These are phyloP conservation scores for Phyllostachys edulis DNA, from an alignment of 176 grass and related monocot genomes.

Conservation along the genomic window DNA sequence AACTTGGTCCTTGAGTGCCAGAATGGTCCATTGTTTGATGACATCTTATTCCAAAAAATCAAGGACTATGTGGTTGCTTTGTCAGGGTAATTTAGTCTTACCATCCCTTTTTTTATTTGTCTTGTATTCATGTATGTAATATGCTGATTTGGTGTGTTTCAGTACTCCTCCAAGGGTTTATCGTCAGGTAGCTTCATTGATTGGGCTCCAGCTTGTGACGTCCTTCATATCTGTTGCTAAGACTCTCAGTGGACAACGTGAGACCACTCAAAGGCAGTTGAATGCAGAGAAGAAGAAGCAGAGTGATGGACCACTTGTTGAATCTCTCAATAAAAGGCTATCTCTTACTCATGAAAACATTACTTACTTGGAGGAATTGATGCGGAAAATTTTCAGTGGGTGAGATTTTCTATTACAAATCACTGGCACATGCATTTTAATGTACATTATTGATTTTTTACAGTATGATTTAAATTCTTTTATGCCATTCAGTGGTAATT, in stretches of 20 bases:
- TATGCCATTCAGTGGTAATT: not conserved
- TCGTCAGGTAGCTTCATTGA: constrained; percentile 78
- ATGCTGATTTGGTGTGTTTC: constrained; percentile 35
- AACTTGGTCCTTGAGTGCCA: constrained; percentile 85
- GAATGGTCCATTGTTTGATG: constrained; percentile 90
- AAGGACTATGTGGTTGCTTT: constrained; percentile 83
- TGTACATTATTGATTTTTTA: not conserved
- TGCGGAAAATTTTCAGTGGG: constrained; percentile 93
- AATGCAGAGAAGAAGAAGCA: constrained; percentile 93
- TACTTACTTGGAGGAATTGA: constrained; percentile 76
- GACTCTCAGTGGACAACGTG: constrained; percentile 81
- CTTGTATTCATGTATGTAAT: constrained; percentile 29
- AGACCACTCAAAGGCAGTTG: constrained; percentile 94
- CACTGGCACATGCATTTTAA: not conserved
- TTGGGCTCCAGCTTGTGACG: constrained; percentile 92
- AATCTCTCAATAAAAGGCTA: constrained; percentile 87
- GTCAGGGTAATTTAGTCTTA: constrained; percentile 65
- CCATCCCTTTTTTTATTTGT: not conserved
- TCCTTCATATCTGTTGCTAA: constrained; percentile 92
- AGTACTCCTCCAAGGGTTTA: constrained; percentile 95
- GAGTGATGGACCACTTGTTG: constrained; percentile 78
- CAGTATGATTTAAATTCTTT: not conserved
- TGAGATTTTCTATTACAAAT: constrained; percentile 44
- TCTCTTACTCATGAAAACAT: constrained; percentile 84
- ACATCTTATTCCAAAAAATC: constrained; percentile 69